Evolutionary conservation across 2,329 filamentous ascomycete species (phyloP), one percentile per base, ranked within the genome.

Genomic region (Spiromastix sp.): DNA sequence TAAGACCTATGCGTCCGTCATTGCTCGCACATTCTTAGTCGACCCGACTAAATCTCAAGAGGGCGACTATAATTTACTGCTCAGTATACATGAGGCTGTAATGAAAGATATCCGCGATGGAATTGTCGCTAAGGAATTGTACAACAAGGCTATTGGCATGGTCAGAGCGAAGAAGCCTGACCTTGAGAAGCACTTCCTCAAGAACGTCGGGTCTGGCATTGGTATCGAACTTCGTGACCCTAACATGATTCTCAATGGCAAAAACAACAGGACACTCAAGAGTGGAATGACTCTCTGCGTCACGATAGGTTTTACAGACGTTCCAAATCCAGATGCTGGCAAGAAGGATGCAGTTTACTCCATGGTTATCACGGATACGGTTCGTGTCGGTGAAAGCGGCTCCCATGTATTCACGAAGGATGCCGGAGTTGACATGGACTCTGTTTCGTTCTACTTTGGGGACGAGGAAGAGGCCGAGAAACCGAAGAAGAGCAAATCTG

Each of bases 401-500:
- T 65, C 63, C 21, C 85, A 93, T 20, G 78, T 95, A 18, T 96
- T 98, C 63, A 98, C 91, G 12, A 86, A 85, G 40, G 87, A 95
- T 54, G 87, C 89, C 0, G 79, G 87, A 2, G 83, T 84, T 18
- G 89, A 94, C 52, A 76, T 93, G 40, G 91, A 96, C 51, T 86
- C 86, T 3, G 89, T 89, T 25, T 94, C 89, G 0, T 98, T 98
- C 68, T 96, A 95, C 64, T 98, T 98, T 69, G 93, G 94, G 55
- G 89, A 96, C 48, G 86, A 94, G 42, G 85, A 93, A 44, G 64
- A 67, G 54, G 84, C 93, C 47, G 77, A 85, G 43, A 79, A 85
- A 57, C 82, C 84, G 20, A 74, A 82, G 7, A 82, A 85, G n/a
- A 93, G 91, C 52, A 69, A 72, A 48, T 93, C 93, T 61, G 79